Evolutionary conservation across 768 basidiomycete genomes (phyloP).

Genomic region (Lactarius sanguifluus): DNA sequence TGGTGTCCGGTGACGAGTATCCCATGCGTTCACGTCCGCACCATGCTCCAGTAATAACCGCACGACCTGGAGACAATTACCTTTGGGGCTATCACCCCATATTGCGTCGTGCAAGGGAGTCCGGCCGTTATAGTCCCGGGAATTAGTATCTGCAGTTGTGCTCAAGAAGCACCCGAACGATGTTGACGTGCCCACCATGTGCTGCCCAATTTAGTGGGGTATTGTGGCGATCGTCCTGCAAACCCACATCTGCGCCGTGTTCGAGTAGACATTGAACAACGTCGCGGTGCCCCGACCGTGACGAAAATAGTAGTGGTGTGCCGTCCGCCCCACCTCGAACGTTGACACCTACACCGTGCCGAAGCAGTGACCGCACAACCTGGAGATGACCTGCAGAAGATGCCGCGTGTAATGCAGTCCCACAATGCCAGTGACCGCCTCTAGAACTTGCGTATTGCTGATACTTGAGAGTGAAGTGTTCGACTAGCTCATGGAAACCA

Average conservation of each 20-base stretch:
- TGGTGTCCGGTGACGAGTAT: not conserved
- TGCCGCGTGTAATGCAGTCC: not conserved
- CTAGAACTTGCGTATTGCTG: no score
- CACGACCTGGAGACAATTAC: not conserved
- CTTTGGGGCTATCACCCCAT: not conserved
- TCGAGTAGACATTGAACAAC: not conserved
- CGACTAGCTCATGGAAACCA: no score
- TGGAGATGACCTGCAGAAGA: not conserved
- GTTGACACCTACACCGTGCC: not conserved
- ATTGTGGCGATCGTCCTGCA: not conserved
- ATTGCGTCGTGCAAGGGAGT: not conserved
- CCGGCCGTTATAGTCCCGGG: not conserved
- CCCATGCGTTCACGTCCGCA: not conserved
- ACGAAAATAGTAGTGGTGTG: not conserved
- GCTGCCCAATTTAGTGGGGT: not conserved
- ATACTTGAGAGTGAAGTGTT: no score
- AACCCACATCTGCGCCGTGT: not conserved
- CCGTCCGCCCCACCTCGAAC: not conserved
- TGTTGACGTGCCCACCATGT: not conserved
- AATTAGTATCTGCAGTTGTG: not conserved
- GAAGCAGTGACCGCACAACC: not conserved
- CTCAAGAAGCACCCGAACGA: not conserved
- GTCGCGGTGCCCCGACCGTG: not conserved
- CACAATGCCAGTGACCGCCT: not conserved
- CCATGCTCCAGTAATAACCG: not conserved